These are phyloP conservation scores for Candida sonorensis DNA, from an alignment of 805 yeast species.

Conservation along the genomic window DNA sequence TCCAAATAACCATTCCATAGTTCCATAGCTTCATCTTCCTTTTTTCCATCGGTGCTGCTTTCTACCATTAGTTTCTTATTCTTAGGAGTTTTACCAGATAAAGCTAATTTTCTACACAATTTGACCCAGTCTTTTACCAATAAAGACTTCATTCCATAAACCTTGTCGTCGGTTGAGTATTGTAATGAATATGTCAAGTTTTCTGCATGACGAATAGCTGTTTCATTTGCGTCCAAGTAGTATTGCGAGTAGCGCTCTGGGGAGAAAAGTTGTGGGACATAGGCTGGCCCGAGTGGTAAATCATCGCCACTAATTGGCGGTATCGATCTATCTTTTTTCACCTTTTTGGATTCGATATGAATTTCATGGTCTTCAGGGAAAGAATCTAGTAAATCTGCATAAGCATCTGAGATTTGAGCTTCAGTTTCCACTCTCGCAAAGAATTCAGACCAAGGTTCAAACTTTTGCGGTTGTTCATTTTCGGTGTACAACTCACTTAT, in stretches of 20 bases:
- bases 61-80: constrained; percentile 3
- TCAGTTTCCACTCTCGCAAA: constrained; percentile 40
- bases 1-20: constrained; percentile 53
- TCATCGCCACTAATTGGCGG: constrained; percentile 53
- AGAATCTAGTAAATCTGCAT: constrained; percentile 10
- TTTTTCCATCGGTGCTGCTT: not conserved
- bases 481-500: constrained; percentile 44
- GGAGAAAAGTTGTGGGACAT: constrained; percentile 59
- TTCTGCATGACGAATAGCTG: constrained; percentile 30
- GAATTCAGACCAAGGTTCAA: constrained; percentile 54
- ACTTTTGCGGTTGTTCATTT: constrained; percentile 7
- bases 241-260: constrained; percentile 72
- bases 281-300: constrained; percentile 68
- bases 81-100: constrained; percentile 20
- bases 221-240: constrained; percentile 49
- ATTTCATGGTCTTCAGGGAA: constrained; percentile 5
- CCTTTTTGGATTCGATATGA: constrained; percentile 6
- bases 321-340: constrained; percentile 47
- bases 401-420: constrained; percentile 25
- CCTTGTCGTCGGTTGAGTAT: constrained; percentile 58
- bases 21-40: constrained; percentile 20
- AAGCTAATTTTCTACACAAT: constrained; percentile 47
- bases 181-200: constrained; percentile 54
- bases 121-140: constrained; percentile 58
- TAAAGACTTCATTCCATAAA: constrained; percentile 47